A percentile compares a stretch with the other conserved stretches of the same genome.
Conservation (phyloP, 1,284 basidiomycete species). For the Irpex sp. region DNA sequence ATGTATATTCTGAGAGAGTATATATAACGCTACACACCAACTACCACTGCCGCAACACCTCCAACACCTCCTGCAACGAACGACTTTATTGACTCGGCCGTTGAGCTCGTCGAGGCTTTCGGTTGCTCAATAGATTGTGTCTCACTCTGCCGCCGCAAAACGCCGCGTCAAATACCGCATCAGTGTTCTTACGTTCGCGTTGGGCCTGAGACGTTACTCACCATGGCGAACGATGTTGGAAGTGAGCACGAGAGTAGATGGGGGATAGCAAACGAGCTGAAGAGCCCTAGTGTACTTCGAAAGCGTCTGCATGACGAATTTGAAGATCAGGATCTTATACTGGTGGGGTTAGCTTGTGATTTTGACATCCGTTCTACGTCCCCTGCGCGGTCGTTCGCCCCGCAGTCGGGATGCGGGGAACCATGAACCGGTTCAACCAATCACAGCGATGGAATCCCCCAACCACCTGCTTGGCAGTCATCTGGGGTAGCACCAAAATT, state of each 20-base stretch:
- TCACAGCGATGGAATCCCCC: neutral
- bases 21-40: conserved; percentile 54
- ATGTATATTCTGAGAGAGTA: neutral
- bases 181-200: neutral
- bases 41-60: conserved; percentile 82
- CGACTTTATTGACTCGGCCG: conserved; percentile 69
- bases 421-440: neutral
- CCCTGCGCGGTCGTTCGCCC: neutral
- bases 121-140: conserved; percentile 23
- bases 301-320: conserved; percentile 5
- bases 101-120: conserved; percentile 30
- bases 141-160: conserved; percentile 1
- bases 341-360: conserved; percentile 9
- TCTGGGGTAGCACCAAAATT: too few relatives aligned
- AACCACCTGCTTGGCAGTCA: neutral
- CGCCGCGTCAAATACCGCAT: neutral
- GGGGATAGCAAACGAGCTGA: neutral
- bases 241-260: neutral
- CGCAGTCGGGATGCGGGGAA: conserved; percentile 4
- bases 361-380: conserved; percentile 12
- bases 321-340: conserved; percentile 1
- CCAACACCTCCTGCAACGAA: conserved; percentile 93
- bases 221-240: conserved; percentile 19
- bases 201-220: conserved; percentile 10
- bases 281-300: neutral